Conservation (phyloP, 768 basidiomycete species). For the Wakefieldia striispora region DNA sequence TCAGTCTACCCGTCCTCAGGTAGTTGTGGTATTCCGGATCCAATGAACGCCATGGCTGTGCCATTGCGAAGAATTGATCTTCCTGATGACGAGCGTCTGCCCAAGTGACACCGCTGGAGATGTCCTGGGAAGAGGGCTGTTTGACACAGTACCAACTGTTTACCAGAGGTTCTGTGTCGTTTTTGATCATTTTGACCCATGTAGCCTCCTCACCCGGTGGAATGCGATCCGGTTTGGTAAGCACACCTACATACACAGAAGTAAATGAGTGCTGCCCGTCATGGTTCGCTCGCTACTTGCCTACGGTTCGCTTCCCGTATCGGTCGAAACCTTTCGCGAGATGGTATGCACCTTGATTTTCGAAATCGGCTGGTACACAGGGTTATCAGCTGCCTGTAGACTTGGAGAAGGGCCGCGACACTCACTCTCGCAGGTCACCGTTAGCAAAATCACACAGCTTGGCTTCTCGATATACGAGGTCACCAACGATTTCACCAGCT, state of each 20-base stretch:
- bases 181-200: constrained; percentile 59
- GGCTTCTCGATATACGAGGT: constrained; percentile 58
- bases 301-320: constrained; percentile 65
- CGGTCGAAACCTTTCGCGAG: constrained; percentile 61
- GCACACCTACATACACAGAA: constrained; percentile 16
- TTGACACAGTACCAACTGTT: constrained; percentile 41
- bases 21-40: no score
- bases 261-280: constrained; percentile 16
- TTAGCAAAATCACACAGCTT: constrained; percentile 68
- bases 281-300: constrained; percentile 52
- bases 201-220: constrained; percentile 17
- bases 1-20: no score
- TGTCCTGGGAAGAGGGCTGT: constrained; percentile 33
- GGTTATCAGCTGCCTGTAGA: constrained; percentile 29
- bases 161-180: constrained; percentile 38
- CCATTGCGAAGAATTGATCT: constrained; percentile 51
- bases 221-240: constrained; percentile 72
- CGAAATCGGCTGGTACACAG: constrained; percentile 65
- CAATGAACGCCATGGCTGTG: constrained; percentile 52
- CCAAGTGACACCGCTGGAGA: constrained; percentile 43
- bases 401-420: not conserved
- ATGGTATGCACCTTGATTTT: constrained; percentile 72
- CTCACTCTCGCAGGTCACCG: constrained; percentile 47
- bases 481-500: constrained; percentile 58
- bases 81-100: constrained; percentile 56